phyloP scores from a whole-genome alignment of 495 filamentous ascomycete species.

The Penicillium nucicola region DNA sequence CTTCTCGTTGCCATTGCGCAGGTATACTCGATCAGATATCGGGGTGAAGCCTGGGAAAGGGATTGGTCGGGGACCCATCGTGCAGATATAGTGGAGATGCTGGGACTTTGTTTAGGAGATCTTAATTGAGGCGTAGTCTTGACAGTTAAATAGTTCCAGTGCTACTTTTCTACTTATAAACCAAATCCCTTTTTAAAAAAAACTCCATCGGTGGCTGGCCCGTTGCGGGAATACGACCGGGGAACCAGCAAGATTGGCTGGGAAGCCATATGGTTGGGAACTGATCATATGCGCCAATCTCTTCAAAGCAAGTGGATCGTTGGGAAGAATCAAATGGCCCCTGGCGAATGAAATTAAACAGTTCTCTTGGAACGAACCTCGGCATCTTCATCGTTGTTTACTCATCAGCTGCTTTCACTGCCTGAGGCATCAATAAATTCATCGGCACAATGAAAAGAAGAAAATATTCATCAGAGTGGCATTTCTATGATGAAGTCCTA shows the following conservation, averaged over 20 bases:
- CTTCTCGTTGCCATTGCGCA: conserved; percentile 23
- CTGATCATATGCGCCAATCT: conserved; percentile 3
- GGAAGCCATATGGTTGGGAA: conserved; percentile 1
- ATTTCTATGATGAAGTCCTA: no score
- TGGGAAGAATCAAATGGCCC: not conserved
- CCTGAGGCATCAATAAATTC: not conserved
- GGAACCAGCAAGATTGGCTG: not conserved
- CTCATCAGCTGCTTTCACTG: not conserved
- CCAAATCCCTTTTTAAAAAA: not conserved
- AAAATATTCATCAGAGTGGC: not conserved
- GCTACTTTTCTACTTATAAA: not conserved
- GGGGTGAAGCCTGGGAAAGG: conserved; percentile 28
- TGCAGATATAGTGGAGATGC: not conserved
- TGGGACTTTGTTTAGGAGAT: not conserved
- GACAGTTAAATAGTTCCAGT: not conserved
- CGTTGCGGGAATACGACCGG: not conserved
- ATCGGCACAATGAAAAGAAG: no score
- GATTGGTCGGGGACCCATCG: conserved; percentile 21
- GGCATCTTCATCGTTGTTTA: not conserved
- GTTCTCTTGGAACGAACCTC: not conserved
- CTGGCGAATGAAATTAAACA: not conserved
- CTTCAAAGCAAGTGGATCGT: conserved; percentile 2
- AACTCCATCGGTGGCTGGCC: not conserved
- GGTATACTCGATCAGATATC: conserved; percentile 24
- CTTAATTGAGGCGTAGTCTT: not conserved